These are phyloP conservation scores for Eutrema heterophyllum DNA, from an alignment of 345 rosid species.

Conservation along the genomic window DNA sequence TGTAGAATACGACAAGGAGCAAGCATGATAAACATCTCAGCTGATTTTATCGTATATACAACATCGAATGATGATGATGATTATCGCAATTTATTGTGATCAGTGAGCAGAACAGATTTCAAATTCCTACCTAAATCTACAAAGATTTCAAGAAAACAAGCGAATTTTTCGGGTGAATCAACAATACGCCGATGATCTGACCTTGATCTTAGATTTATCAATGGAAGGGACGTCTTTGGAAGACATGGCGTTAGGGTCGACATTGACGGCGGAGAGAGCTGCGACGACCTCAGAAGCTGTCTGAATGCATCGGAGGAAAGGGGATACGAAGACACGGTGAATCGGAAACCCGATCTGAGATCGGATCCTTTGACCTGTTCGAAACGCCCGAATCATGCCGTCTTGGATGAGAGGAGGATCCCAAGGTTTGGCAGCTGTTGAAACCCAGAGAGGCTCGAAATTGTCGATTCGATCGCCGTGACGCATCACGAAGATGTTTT, in stretches of 20 bases:
- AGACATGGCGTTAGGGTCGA: slow-evolving; percentile 31
- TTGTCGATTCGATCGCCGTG: slow-evolving; percentile 87
- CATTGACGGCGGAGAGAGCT: slow-evolving; percentile 46
- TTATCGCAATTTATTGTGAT: neutral
- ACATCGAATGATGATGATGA: neutral
- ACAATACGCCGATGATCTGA: neutral
- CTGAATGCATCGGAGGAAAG: slow-evolving; percentile 77
- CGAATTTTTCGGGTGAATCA: neutral
- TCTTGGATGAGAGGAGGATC: slow-evolving; percentile 62
- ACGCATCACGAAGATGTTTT: slow-evolving; percentile 78
- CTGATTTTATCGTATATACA: neutral
- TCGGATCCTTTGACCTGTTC: slow-evolving; percentile 44
- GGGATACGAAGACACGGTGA: slow-evolving; percentile 84
- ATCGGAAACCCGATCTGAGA: slow-evolving; percentile 50
- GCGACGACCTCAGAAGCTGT: slow-evolving; percentile 59
- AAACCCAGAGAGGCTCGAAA: slow-evolving; percentile 50
- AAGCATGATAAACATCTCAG: neutral
- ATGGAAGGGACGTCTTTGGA: slow-evolving; percentile 32
- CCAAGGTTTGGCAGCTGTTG: slow-evolving; percentile 67
- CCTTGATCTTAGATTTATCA: slow-evolving; percentile 68
- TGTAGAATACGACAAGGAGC: slow-evolving; percentile 5
- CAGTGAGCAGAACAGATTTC: neutral
- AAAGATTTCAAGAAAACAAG: neutral
- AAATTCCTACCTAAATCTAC: neutral
- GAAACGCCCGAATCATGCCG: slow-evolving; percentile 52